These are phyloP conservation scores for Pyrenophora graminea DNA, from an alignment of 2,329 filamentous ascomycete genomes.

Conservation along the genomic window DNA sequence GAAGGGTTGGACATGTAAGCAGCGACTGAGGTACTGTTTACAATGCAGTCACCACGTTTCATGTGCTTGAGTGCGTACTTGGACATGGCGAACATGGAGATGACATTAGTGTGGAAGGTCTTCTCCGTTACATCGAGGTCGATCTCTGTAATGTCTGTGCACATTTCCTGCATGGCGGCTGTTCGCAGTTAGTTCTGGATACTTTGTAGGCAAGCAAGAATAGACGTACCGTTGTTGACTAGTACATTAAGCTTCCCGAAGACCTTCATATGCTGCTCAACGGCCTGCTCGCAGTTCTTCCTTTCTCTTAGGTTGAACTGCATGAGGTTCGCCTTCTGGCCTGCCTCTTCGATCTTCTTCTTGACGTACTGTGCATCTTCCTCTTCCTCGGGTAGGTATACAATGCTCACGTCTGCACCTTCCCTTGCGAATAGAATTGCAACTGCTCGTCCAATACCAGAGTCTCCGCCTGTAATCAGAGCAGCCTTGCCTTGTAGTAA, in stretches of 20 bases:
- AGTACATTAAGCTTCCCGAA: constrained; percentile 70
- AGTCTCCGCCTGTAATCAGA: constrained; percentile 78
- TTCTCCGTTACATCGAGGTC: constrained; percentile 60
- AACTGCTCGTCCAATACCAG: constrained; percentile 73
- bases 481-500: constrained; percentile 35
- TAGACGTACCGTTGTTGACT: constrained; percentile 22
- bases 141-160: constrained; percentile 58
- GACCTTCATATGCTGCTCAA: constrained; percentile 65
- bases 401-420: constrained; percentile 71
- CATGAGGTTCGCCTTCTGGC: constrained; percentile 54
- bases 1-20: constrained; percentile 76
- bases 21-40: constrained; percentile 81
- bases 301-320: constrained; percentile 63
- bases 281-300: constrained; percentile 68
- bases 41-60: constrained; percentile 70
- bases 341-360: constrained; percentile 66
- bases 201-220: background rate
- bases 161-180: constrained; percentile 61
- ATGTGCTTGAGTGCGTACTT: constrained; percentile 76
- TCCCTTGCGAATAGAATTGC: constrained; percentile 79
- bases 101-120: constrained; percentile 73
- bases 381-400: constrained; percentile 74
- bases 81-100: constrained; percentile 75
- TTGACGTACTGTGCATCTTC: constrained; percentile 74
- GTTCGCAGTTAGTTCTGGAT: background rate